These are phyloP conservation scores for Chlorella sp. DNA, from an alignment of 139 green algal genomes.

Conservation along the genomic window DNA sequence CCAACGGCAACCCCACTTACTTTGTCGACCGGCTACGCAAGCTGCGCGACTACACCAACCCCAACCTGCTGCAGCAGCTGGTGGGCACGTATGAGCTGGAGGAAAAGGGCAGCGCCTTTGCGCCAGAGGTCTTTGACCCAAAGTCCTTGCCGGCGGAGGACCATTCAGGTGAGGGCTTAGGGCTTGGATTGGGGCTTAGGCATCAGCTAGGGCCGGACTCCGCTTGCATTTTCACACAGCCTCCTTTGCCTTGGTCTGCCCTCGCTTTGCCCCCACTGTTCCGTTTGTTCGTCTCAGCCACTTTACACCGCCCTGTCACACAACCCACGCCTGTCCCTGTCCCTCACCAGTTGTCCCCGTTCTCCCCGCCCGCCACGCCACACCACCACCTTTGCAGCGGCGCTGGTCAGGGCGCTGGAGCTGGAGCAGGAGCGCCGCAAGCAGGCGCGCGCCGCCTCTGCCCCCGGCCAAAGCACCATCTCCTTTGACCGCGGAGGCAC, in stretches of 20 bases:
- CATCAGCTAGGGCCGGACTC: no score
- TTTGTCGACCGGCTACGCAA: conserved; percentile 2
- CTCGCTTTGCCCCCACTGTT: no score
- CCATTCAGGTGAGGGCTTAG: background rate
- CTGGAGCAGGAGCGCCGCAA: background rate
- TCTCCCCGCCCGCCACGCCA: no score
- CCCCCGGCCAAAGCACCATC: background rate
- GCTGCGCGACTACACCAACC: conserved; percentile 3
- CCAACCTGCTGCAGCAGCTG: conserved; percentile 5
- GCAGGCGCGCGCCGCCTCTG: background rate
- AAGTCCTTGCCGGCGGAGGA: background rate
- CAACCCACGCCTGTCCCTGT: background rate
- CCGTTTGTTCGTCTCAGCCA: no score
- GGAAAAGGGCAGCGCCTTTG: background rate
- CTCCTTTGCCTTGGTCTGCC: background rate
- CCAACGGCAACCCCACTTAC: no score
- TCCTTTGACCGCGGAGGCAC: background rate
- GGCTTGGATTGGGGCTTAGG: background rate
- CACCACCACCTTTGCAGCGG: no score
- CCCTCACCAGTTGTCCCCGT: no score
- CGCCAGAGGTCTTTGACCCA: background rate
- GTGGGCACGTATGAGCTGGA: background rate
- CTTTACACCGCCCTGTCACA: background rate
- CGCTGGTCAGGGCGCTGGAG: background rate
- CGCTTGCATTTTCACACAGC: no score